Evolutionary conservation across 2,329 filamentous ascomycete species (phyloP), one percentile per base, ranked within the genome.

Genomic region (Aspergillus pseudoviridinutans): DNA sequence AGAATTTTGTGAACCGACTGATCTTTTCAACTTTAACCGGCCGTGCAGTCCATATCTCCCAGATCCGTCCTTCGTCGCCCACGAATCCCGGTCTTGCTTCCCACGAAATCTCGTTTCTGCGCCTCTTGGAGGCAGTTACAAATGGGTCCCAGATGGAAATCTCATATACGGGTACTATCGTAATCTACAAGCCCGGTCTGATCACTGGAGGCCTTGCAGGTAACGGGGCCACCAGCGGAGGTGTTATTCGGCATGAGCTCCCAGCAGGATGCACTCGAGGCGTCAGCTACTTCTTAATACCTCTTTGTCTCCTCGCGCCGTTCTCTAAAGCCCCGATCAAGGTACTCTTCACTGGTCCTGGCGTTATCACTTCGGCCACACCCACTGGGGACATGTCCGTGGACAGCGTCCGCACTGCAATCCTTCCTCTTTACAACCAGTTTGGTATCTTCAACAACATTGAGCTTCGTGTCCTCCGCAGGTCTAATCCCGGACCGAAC

Each of bases 101-200:
- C 51, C 89, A 96, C 79, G 94, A 99, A 78, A 87, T 97, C 68
- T 97, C 94, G 50, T 93, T 99, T 75, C 84, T 99, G 32, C 92
- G 94, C 57, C 89, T 99, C 20, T 87, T 99, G 70, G 94, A 97
- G 75, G 84, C 91, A 65, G 83, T 99, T 68, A 99, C 94, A 70
- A 99, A 99, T 80, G 94, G 94, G 77, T 90, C 90, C 57, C 87
- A 89, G 56, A 91, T 97, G 78, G 92, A 97, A 70, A 96, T 99
- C 66, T 96, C 92, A 10, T 94, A 96, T 78, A 97, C 92, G 1
- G 94, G 94, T 71, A 97, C 94, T 0, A 92, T 91, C 1, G 84
- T 99, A 56, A 88, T 92, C 41, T 99, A 95, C 78, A 89, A 90
- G 64, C 94, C 94, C 0, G 94, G 94, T 38, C 81, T 99, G 44